Evolutionary conservation across 345 rosid genomes (phyloP).

Genomic region (Angophora floribunda): DNA sequence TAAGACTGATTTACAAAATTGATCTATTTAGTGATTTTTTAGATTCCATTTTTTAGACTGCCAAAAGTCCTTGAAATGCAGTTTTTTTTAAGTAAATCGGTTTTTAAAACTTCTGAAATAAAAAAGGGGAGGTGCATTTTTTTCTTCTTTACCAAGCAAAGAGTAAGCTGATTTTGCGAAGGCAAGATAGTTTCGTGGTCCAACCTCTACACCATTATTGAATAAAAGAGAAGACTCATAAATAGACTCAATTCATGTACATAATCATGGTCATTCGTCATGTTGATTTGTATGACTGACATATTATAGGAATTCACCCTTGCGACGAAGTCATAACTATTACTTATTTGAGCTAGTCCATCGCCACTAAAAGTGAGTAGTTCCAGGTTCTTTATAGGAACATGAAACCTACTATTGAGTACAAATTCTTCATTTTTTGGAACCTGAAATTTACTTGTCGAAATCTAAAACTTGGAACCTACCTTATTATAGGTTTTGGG

Average conservation of each 20-base stretch:
- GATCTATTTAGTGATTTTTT: neutral
- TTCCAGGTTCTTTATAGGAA: rapidly evolving
- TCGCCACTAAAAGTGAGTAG: too few species aligned
- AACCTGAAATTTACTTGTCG: too few species aligned
- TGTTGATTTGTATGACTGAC: too few species aligned
- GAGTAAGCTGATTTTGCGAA: neutral
- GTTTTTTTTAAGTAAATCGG: neutral
- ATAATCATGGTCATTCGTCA: too few species aligned
- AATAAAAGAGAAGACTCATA: neutral
- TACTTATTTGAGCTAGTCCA: neutral
- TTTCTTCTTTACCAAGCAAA: neutral
- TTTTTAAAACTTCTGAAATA: neutral
- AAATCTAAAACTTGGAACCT: too few species aligned
- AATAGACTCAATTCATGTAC: too few species aligned
- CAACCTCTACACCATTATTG: neutral
- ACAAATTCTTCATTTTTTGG: too few species aligned
- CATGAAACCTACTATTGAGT: neutral
- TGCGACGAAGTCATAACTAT: neutral
- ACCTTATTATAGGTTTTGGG: too few species aligned
- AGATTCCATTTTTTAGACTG: neutral
- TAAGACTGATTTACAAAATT: neutral
- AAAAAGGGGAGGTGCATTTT: neutral
- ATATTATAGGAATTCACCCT: too few species aligned
- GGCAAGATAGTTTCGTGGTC: neutral
- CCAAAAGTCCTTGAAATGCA: neutral